These are phyloP conservation scores for Coriolopsis trogii DNA, from an alignment of 1,284 basidiomycete genomes.

Conservation along the genomic window DNA sequence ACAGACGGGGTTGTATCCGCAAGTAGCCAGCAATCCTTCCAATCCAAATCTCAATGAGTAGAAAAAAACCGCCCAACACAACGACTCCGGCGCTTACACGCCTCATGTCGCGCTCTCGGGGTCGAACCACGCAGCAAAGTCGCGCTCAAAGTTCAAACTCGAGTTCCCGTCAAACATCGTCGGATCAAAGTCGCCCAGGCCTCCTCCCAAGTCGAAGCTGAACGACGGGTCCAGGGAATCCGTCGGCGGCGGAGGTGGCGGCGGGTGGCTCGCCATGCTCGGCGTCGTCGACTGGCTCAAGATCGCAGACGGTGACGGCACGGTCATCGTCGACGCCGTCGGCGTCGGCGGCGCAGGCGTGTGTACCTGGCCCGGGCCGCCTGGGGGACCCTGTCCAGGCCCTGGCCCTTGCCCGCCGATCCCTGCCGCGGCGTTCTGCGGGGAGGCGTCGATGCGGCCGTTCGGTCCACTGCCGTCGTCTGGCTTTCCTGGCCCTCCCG, in stretches of 20 bases:
- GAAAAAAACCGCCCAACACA: neutral
- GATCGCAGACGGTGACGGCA: slow-evolving; percentile 47
- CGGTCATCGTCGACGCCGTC: slow-evolving; percentile 42
- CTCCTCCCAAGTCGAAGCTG: slow-evolving; percentile 32
- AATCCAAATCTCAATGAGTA: neutral
- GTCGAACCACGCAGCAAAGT: slow-evolving; percentile 73
- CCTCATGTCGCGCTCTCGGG: slow-evolving; percentile 26
- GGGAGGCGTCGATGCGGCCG: slow-evolving; percentile 46
- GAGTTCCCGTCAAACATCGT: slow-evolving; percentile 26
- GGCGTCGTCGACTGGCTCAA: slow-evolving; percentile 36
- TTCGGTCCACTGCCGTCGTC: slow-evolving; percentile 22
- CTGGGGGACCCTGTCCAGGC: slow-evolving; percentile 6
- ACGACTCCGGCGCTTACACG: neutral
- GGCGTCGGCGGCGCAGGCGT: slow-evolving; percentile 55
- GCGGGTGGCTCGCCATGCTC: slow-evolving; percentile 14
- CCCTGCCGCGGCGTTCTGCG: slow-evolving; percentile 43
- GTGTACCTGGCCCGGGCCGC: slow-evolving; percentile 3
- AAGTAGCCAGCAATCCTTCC: too few species aligned
- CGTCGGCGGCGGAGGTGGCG: slow-evolving; percentile 22
- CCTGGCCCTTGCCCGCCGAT: slow-evolving; percentile 22
- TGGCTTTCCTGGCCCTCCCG: slow-evolving; percentile 32
- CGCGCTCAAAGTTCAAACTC: slow-evolving; percentile 64
- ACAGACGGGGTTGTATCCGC: too few species aligned
- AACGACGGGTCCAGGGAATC: slow-evolving; percentile 52
- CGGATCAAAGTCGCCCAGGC: slow-evolving; percentile 9